Percentiles rank a stretch among this genome's conserved stretches.
Evolutionary conservation across 257 asterid genomes (phyloP).

Genomic region (Nyctanthes arbortristis): DNA sequence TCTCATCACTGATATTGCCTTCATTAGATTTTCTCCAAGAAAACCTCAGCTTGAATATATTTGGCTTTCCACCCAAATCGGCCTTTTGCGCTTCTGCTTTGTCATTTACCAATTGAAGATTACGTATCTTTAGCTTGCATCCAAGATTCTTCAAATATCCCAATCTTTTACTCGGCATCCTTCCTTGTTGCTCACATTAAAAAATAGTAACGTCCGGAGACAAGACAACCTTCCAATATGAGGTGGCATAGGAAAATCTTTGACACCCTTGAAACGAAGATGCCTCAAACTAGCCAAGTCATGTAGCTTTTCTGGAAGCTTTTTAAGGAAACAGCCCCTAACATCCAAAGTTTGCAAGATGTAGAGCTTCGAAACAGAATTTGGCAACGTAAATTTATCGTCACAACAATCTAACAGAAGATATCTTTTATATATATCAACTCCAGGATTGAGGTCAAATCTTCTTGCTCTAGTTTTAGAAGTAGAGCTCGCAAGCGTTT

Average conservation of each 20-base stretch:
- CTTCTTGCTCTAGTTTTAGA: background rate
- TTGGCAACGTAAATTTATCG: constrained; percentile 3
- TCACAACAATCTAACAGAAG: constrained; percentile 17
- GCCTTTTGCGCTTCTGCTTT: constrained; percentile 19
- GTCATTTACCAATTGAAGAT: constrained; percentile 15
- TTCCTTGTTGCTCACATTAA: constrained; percentile 13
- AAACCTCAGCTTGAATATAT: too few relatives aligned
- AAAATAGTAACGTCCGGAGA: constrained; percentile 20
- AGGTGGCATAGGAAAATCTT: too few relatives aligned
- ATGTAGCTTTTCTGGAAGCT: too few relatives aligned
- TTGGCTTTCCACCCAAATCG: too few relatives aligned
- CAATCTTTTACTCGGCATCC: constrained; percentile 29
- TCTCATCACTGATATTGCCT: too few relatives aligned
- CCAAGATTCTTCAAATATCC: constrained; percentile 24
- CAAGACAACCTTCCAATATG: constrained; percentile 22
- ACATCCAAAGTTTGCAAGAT: too few relatives aligned
- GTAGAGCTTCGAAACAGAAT: constrained; percentile 24
- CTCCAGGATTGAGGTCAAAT: too few relatives aligned
- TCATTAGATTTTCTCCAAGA: background rate
- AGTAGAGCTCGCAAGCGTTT: constrained; percentile 16
- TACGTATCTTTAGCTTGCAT: constrained; percentile 1
- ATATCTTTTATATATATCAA: constrained; percentile 25
- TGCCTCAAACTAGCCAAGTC: too few relatives aligned
- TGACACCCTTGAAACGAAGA: too few relatives aligned
- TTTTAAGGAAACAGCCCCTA: too few relatives aligned